Percentiles rank a stretch among this genome's conserved stretches.
Conservation (phyloP, 768 basidiomycete genomes). For the Pulveroboletus sp. region DNA sequence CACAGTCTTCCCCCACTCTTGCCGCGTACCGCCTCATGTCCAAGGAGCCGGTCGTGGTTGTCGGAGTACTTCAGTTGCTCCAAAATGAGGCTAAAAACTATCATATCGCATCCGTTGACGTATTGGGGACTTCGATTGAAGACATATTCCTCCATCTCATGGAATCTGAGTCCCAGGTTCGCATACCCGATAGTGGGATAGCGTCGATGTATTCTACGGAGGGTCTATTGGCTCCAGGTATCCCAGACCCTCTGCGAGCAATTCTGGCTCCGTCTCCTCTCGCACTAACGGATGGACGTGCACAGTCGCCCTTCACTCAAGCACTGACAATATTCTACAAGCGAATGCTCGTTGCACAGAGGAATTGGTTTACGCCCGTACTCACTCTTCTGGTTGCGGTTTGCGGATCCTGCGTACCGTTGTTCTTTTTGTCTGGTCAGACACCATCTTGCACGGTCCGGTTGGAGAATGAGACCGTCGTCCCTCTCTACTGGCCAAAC, state of each 20-base stretch:
- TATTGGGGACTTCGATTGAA: slow-evolving; percentile 72
- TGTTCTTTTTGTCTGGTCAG: slow-evolving; percentile 55
- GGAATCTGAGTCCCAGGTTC: slow-evolving; percentile 31
- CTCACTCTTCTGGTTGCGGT: slow-evolving; percentile 52
- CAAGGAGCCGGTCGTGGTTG: slow-evolving; percentile 51
- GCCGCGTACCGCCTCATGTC: slow-evolving; percentile 55
- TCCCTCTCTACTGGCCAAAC: slow-evolving; percentile 53
- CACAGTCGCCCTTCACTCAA: slow-evolving; percentile 55
- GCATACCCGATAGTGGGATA: slow-evolving; percentile 25
- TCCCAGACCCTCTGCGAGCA: slow-evolving; percentile 3
- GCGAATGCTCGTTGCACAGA: slow-evolving; percentile 54
- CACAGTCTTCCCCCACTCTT: slow-evolving; percentile 40
- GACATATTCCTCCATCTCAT: slow-evolving; percentile 77
- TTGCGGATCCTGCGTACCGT: slow-evolving; percentile 61
- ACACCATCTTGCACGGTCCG: slow-evolving; percentile 45
- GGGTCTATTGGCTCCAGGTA: neutral
- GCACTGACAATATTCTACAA: slow-evolving; percentile 73
- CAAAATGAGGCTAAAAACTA: slow-evolving; percentile 39
- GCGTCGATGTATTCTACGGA: slow-evolving; percentile 15
- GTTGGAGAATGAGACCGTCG: slow-evolving; percentile 33
- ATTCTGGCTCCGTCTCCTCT: slow-evolving; percentile 5
- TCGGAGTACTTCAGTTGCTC: slow-evolving; percentile 50
- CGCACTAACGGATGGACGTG: slow-evolving; percentile 43
- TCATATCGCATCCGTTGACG: slow-evolving; percentile 52
- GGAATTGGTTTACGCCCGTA: slow-evolving; percentile 64